Evolutionary conservation across 495 filamentous ascomycete genomes (phyloP).

Genomic region (Annulohypoxylon nitens): DNA sequence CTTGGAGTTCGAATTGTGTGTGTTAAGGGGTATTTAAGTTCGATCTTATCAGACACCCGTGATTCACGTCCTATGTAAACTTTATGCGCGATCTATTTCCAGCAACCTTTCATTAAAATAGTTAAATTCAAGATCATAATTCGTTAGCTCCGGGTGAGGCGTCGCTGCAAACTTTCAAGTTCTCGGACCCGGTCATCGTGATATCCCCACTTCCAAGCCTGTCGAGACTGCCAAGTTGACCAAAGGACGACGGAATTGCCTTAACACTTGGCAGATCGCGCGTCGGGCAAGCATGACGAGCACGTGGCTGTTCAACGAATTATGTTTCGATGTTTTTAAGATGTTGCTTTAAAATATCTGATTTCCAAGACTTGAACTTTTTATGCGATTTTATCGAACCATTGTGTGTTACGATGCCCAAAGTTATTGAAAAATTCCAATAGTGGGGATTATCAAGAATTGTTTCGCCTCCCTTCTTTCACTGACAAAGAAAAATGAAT

Average conservation of each 20-base stretch:
- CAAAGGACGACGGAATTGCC: neutral
- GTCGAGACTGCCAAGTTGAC: neutral
- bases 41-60: neutral
- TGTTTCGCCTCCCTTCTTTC: neutral
- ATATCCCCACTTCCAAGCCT: conserved; percentile 9
- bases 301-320: conserved; percentile 5
- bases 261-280: neutral
- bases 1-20: neutral
- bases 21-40: neutral
- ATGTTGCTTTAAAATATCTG: neutral
- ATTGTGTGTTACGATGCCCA: neutral
- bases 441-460: conserved; percentile 1
- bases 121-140: neutral
- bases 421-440: neutral
- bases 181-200: neutral
- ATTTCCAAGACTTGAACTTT: neutral
- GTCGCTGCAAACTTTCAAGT: neutral
- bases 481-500: neutral
- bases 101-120: neutral
- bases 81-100: neutral
- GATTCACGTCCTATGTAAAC: neutral
- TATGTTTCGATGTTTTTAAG: conserved; percentile 1
- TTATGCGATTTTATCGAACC: neutral
- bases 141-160: conserved; percentile 9
- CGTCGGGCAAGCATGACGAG: conserved; percentile 7